A percentile compares a stretch with the other conserved stretches of the same genome.
Evolutionary conservation across 495 filamentous ascomycete species (phyloP).

Genomic region (Aspergillus conjunctus): DNA sequence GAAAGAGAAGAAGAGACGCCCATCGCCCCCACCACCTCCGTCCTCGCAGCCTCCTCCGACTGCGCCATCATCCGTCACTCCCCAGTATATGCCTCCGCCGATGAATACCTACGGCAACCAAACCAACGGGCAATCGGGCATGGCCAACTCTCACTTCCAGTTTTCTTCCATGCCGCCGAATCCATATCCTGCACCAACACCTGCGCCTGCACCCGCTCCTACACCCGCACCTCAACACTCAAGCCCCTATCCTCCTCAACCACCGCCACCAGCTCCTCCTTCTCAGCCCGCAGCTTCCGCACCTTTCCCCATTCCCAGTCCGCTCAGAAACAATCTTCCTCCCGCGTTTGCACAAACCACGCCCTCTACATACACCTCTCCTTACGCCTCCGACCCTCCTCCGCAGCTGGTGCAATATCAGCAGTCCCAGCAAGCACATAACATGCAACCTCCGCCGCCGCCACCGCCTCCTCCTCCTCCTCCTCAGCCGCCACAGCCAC

Average conservation of each 20-base stretch:
- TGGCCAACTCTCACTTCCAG: slow-evolving; percentile 49
- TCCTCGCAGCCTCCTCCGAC: slow-evolving; percentile 40
- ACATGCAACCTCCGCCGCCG: slow-evolving; percentile 27
- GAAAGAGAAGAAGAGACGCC: slow-evolving; percentile 66
- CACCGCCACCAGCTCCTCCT: slow-evolving; percentile 10
- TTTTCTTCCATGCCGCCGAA: slow-evolving; percentile 44
- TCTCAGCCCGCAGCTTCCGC: slow-evolving; percentile 21
- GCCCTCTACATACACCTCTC: slow-evolving; percentile 45
- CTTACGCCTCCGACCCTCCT: slow-evolving; percentile 46
- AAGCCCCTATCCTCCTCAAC: slow-evolving; percentile 25
- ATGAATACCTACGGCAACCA: slow-evolving; percentile 40
- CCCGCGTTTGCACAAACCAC: slow-evolving; percentile 45
- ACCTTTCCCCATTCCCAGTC: slow-evolving; percentile 45
- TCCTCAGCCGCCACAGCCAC: slow-evolving; percentile 24
- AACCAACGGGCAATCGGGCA: slow-evolving; percentile 31
- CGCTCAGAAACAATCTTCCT: slow-evolving; percentile 48
- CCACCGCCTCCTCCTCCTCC: slow-evolving; percentile 21
- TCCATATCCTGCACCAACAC: slow-evolving; percentile 31
- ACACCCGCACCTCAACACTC: slow-evolving; percentile 25
- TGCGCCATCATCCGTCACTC: slow-evolving; percentile 37
- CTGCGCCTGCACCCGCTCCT: slow-evolving; percentile 27
- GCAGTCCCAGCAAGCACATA: slow-evolving; percentile 30
- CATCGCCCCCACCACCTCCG: slow-evolving; percentile 59
- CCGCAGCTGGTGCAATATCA: slow-evolving; percentile 40
- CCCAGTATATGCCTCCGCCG: slow-evolving; percentile 47